Evolutionary conservation across 1,139 yeast species (phyloP), one percentile per base, ranked within the genome.

Genomic region (Kazachstania sp.): DNA sequence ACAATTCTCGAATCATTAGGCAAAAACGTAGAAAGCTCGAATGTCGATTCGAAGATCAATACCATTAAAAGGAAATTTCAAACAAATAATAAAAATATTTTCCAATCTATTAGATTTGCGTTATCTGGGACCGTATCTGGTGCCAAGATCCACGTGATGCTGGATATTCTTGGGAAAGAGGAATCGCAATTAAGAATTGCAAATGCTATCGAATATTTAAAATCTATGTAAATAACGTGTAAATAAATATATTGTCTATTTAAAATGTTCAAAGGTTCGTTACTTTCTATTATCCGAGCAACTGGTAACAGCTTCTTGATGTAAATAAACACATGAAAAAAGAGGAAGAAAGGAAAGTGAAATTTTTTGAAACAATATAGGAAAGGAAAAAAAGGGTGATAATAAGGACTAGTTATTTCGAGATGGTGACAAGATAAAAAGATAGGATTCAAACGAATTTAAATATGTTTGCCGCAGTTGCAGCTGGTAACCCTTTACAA

Each of bases 121-220:
- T 62, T 87, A n/a, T 73, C 88, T 8, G 95, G 88, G 0, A 78
- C 82, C 3, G 69, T 70, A 4, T 73, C 95, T 0, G 96, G 97
- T 0, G 70, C 83, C 20, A 78, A 82, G 13, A 69, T 88, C 6
- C 86, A 88, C 0, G 67, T 72, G 6, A 67, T 86, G 39, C 61
- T 83, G 20, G 74, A 73, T 0, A 59, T 84, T 4, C 57, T 87
- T 13, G 92, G 94, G 0, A 49, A 59, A 1, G 65, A 70, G 11
- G 79, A 74, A 51, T 63, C 71, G 6, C 54, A 56, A 12, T 42
- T 48, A 6, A 71, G 87, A 59, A 51, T 79, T 12, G 31, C 49
- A 2, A 51, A 49, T 30, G 71, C 69, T 8, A 56, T 56, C 16
- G 12, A 20, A n/a, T 28, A 26, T 34, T 29, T 20, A 19, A 4